Evolutionary conservation across 1,139 yeast genomes (phyloP), one percentile per base, ranked within the genome.

Genomic region (Magnusiomyces magnusii): DNA sequence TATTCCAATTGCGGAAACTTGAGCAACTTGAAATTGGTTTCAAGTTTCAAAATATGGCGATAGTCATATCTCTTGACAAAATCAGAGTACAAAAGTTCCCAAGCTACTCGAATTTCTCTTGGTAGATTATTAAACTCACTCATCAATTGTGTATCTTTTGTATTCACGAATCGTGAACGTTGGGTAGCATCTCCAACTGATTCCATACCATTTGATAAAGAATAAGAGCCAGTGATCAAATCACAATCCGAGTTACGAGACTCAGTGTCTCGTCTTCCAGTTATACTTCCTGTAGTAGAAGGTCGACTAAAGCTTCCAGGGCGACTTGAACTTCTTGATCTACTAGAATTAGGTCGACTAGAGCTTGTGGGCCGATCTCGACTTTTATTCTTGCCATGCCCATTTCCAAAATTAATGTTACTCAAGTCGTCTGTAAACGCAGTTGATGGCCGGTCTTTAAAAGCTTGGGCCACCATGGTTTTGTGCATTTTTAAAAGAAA

Each of bases 21-120:
- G 21, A 27, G 21, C 7, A 49, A 41, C n/a, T 41, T 25, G 31
- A 52, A 25, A 13, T 41, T 41, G 5, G 17, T 3, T 28, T 52
- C 55, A 39, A 52, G 34, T 13, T 28, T 23, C 3, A 42, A 13
- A n/a, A 52, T 23, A 25, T 25, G n/a, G 9, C n/a, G 24, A 2
- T 25, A 31, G 36, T 25, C 24, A 24, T 52, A 36, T n/a, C n/a
- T 23, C 36, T 52, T 52, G 21, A 19, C 15, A 41, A 52, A 52
- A 23, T 52, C 55, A n/a, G 21, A 17, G 25, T 24, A 52, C n/a
- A 52, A 24, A 23, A 24, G 34, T 10, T 39, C 49, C 55, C 55
- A 52, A 7, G 24, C 36, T 1, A 23, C 25, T 28, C 31, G 44
- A 3, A 39, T 39, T 5, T 5, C 24, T 50, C n/a, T 50, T 17